A percentile compares a stretch with the other conserved stretches of the same genome.
phyloP scores from a whole-genome alignment of 352 stramenopile species.

The Albugo laibachii region DNA sequence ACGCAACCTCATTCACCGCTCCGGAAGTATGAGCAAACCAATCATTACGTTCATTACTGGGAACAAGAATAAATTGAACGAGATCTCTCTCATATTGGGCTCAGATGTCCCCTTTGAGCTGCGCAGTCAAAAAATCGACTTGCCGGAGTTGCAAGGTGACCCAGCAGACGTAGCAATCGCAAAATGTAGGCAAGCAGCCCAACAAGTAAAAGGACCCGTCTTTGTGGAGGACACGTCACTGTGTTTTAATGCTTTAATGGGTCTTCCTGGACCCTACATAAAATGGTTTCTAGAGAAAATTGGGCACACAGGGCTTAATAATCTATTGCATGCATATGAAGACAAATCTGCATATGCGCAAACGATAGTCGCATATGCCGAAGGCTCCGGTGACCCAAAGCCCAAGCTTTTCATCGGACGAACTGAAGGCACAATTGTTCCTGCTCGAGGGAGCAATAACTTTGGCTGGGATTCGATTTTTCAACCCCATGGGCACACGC shows the following conservation, averaged over 20 bases:
- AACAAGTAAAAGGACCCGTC: slow-evolving; percentile 72
- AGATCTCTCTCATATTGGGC: slow-evolving; percentile 68
- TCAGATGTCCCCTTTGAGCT: slow-evolving; percentile 82
- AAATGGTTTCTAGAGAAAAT: slow-evolving; percentile 98
- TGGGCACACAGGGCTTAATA: slow-evolving; percentile 85
- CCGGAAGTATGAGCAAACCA: not conserved
- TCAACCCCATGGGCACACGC: slow-evolving; percentile 54
- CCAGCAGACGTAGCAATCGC: slow-evolving; percentile 86
- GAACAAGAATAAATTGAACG: slow-evolving; percentile 72
- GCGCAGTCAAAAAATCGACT: slow-evolving; percentile 83
- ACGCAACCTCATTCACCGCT: not conserved
- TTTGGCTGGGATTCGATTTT: slow-evolving; percentile 88
- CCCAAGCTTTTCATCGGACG: slow-evolving; percentile 88
- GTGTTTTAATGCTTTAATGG: slow-evolving; percentile 91
- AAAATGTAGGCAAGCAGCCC: slow-evolving; percentile 85
- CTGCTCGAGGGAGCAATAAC: slow-evolving; percentile 53
- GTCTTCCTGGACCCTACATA: slow-evolving; percentile 91
- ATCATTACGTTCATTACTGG: slow-evolving; percentile 65
- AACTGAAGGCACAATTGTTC: slow-evolving; percentile 86
- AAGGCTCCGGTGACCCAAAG: slow-evolving; percentile 18
- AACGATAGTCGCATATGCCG: slow-evolving; percentile 90
- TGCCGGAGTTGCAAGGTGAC: slow-evolving; percentile 96
- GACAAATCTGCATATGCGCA: slow-evolving; percentile 93
- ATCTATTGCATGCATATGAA: slow-evolving; percentile 84
- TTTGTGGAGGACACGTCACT: slow-evolving; percentile 94